phyloP scores from a whole-genome alignment of 345 rosid genomes.

The Moricandia moricandioides region DNA sequence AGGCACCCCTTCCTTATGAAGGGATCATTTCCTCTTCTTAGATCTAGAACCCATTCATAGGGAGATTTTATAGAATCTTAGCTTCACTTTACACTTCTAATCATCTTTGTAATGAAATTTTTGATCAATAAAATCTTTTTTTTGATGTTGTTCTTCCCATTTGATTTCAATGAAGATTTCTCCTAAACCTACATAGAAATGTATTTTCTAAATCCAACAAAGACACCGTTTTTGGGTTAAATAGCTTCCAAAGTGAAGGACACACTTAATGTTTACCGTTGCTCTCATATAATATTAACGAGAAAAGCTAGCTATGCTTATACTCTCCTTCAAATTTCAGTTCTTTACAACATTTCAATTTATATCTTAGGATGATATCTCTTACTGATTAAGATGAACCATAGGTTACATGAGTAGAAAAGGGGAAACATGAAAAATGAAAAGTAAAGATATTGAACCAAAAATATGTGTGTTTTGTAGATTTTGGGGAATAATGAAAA shows the following conservation, averaged over 20 bases:
- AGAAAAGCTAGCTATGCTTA: not conserved
- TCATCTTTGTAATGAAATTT: too few relatives aligned
- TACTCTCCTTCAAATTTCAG: not conserved
- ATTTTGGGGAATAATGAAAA: conserved; percentile 24
- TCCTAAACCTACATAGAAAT: too few relatives aligned
- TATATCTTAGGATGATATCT: not conserved
- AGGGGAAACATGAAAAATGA: not conserved
- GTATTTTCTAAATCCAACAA: too few relatives aligned
- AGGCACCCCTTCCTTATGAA: too few relatives aligned
- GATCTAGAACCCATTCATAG: too few relatives aligned
- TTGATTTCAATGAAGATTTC: too few relatives aligned
- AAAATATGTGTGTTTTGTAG: conserved; percentile 42
- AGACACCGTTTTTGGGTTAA: too few relatives aligned
- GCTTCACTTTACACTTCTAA: too few relatives aligned
- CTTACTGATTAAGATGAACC: not conserved
- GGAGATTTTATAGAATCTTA: too few relatives aligned
- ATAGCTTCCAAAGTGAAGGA: not conserved
- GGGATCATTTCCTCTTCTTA: too few relatives aligned
- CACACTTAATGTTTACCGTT: not conserved
- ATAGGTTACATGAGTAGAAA: not conserved
- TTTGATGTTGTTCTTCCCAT: too few relatives aligned
- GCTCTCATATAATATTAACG: not conserved
- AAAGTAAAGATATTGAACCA: not conserved
- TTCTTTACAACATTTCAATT: not conserved
- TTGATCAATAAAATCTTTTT: too few relatives aligned